Base-by-base conservation (phyloP, 495 filamentous ascomycete species). In the Oidiodendron maius region DNA sequence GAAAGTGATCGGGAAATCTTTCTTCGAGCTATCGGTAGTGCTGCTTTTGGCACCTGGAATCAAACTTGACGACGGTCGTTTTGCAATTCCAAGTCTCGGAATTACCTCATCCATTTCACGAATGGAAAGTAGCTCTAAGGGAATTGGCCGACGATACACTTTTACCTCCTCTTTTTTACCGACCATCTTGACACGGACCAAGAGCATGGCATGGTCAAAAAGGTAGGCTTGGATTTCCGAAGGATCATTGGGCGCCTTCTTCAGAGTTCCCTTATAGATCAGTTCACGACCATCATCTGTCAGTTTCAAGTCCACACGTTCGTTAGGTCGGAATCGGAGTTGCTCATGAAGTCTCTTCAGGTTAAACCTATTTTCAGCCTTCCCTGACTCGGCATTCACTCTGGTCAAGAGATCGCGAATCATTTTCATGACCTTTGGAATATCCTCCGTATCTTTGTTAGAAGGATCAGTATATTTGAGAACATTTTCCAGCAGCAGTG, bases 331-430 rank as follows among this genome's bases (percentile, higher is more conserved):
- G 72, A 93, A 97, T 53, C 89, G 88, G 50, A 99, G 77, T 49
- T 95, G 84, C 42, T 87, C 77, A 60, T 96, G 91, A 13, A 99
- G 74, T 55, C 87, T 85, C 62, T 90, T 86, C 32, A 99, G 71
- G 64, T 97, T 97, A 71, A 95, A 97, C 43, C 91, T 86, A 59
- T 99, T 99, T 67, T 99, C 94, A 2, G 93, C 89, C 67, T 93
- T 96, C 55, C 94, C 94, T 57, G 89, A 94, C 64, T 96, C 94
- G 10, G 82, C 73, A 63, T 99, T 99, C 58, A 99, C 94, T 52
- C 84, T 79, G 16, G 79, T 82, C 41, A 99, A 66, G 57, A 94
- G 84, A 47, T 91, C 87, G 48, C 90, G 83, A 65, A 99, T 96
- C 62, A 84, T 72, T 38, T 69, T 76, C 54, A 95, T 77, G 10